Conservation (phyloP, 2,329 filamentous ascomycete species). For the Lachnellula arida region DNA sequence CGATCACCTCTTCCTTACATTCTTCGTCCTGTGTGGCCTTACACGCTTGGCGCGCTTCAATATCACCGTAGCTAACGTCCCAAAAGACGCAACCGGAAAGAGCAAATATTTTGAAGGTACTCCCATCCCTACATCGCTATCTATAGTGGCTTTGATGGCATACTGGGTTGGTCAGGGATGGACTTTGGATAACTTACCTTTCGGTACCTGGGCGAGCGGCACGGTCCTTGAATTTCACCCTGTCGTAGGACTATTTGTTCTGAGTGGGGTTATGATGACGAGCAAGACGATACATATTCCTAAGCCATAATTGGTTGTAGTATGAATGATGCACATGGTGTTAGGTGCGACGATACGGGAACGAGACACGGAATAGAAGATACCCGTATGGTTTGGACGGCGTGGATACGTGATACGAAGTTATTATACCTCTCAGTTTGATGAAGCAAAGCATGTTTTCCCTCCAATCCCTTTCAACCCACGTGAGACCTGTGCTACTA, state of each 20-base stretch:
- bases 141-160: slow-evolving; percentile 77
- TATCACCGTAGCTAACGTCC: slow-evolving; percentile 82
- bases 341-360: background rate
- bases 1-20: slow-evolving; percentile 74
- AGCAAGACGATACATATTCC: slow-evolving; percentile 93
- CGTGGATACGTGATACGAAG: background rate
- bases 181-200: slow-evolving; percentile 73
- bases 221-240: slow-evolving; percentile 80
- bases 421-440: background rate
- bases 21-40: slow-evolving; percentile 92
- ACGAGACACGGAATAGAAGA: background rate
- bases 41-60: slow-evolving; percentile 96
- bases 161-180: slow-evolving; percentile 82
- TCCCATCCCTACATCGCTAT: slow-evolving; percentile 86
- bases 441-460: background rate
- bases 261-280: slow-evolving; percentile 93
- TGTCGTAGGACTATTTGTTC: slow-evolving; percentile 69
- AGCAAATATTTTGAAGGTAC: slow-evolving; percentile 95
- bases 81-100: slow-evolving; percentile 89
- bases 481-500: background rate
- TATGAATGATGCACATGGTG: background rate
- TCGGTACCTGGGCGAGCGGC: slow-evolving; percentile 64
- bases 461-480: background rate
- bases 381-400: background rate
- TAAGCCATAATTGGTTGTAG: slow-evolving; percentile 57